Base-by-base conservation (phyloP, 805 yeast species). In the Ogataea methylovora region DNA sequence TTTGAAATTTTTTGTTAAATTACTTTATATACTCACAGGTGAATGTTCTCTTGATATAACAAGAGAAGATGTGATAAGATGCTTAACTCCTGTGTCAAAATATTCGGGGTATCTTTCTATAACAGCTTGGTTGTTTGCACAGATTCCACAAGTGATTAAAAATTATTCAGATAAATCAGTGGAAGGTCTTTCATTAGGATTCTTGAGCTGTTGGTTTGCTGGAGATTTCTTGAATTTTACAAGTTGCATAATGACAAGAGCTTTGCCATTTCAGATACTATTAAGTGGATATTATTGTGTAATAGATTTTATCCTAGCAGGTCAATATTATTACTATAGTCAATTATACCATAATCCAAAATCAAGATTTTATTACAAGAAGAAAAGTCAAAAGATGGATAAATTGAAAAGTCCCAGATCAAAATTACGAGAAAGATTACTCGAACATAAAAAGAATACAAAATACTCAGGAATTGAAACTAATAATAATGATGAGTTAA, bases 51-150 rank as follows among this genome's bases (percentile, higher is more conserved):
- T 48, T 5, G 38, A 40, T 22, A 30, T 45, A n/a, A 21, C 41
- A 13, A 36, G 45, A 21, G 32, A 43, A 11, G 40, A 43, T 16
- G 24, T 52, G 15, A 46, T 51, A 4, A 21, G 30, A 4, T 19
- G 24, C 13, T 38, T 48, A 22, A 30, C 29, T 10, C 53, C 58
- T 4, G 38, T 61, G 14, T 58, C 67, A 9, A 36, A 38, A 29
- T 30, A 47, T 18, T 33, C 60, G 1, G 65, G 61, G 2, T 53
- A 51, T 22, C 33, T 62, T 13, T 75, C 82, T 3, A 57, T 76
- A 25, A 54, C 59, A 5, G 67, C 78, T 38, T 81, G 90, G 88
- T 60, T 79, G 24, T 76, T 79, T 52, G 88, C 88, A 3, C 88
- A 80, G 52, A 48, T 76, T 13, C 88, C 88, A 1, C 90, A 81